Percentiles rank a stretch among this genome's conserved stretches.
Conservation (phyloP, 1,284 basidiomycete genomes). For the Pisolithus thermaeus region DNA sequence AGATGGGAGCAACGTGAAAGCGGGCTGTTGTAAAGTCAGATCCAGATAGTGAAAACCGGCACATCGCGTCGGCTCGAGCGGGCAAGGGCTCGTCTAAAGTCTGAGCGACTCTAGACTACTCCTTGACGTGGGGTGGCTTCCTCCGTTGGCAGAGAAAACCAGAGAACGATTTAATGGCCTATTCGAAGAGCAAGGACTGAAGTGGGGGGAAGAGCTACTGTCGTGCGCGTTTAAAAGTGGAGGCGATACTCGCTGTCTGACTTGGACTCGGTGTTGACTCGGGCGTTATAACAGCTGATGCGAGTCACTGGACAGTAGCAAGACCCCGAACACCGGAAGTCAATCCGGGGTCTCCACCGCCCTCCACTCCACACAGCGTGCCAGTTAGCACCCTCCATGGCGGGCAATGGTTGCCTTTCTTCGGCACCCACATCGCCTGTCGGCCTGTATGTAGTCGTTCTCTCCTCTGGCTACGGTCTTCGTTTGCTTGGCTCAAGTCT, state of each 20-base stretch:
- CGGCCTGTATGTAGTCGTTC: too few relatives aligned
- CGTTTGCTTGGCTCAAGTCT: too few relatives aligned
- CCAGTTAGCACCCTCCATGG: too few relatives aligned
- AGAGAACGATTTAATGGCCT: background rate
- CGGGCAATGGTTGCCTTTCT: too few relatives aligned
- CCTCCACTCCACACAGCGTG: background rate
- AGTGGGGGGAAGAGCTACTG: background rate
- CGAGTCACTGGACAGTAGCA: slow-evolving; percentile 8
- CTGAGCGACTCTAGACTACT: slow-evolving; percentile 28
- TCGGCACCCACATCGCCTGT: too few relatives aligned
- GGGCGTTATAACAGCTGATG: slow-evolving; percentile 10
- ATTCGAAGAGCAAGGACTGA: background rate
- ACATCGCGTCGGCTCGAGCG: slow-evolving; percentile 33
- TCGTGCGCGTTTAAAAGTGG: background rate
- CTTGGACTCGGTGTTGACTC: slow-evolving; percentile 2
- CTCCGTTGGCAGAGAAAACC: slow-evolving; percentile 16
- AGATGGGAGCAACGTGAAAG: background rate
- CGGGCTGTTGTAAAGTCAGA: slow-evolving; percentile 13
- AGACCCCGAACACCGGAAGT: slow-evolving; percentile 4
- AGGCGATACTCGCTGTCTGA: slow-evolving; percentile 8
- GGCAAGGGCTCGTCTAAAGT: slow-evolving; percentile 27
- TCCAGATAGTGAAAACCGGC: slow-evolving; percentile 17
- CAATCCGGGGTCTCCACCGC: slow-evolving; percentile 4
- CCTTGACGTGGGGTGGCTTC: slow-evolving; percentile 20
- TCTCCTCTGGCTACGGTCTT: too few relatives aligned